Evolutionary conservation across 805 yeast genomes (phyloP).

Genomic region (Kazachstania psychrophila): DNA sequence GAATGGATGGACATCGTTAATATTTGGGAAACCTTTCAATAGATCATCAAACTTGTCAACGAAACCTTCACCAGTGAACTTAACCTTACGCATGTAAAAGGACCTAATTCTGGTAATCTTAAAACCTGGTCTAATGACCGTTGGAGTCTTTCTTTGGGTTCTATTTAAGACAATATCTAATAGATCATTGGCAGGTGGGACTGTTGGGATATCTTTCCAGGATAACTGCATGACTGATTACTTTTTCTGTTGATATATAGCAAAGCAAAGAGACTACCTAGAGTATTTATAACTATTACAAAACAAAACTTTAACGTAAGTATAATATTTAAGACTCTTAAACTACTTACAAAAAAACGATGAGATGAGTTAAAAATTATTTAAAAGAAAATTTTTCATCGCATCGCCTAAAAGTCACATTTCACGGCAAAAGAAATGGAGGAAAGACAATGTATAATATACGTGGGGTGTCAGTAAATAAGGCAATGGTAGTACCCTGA

Average conservation of each 20-base stretch:
- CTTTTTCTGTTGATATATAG: background rate
- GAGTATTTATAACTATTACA: background rate
- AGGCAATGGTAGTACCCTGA: too few species aligned
- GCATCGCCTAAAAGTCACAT: too few species aligned
- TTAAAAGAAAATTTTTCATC: background rate
- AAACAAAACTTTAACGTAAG: too few species aligned
- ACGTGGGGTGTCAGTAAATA: too few species aligned
- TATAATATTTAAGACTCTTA: too few species aligned
- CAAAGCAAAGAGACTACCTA: background rate
- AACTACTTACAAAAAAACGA: too few species aligned
- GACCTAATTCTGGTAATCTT: slow-evolving; percentile 93
- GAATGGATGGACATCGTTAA: slow-evolving; percentile 96
- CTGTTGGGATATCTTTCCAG: slow-evolving; percentile 97
- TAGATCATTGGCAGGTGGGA: slow-evolving; percentile 84
- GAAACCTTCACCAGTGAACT: slow-evolving; percentile 93
- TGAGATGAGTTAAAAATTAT: slow-evolving; percentile 13
- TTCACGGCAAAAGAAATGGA: too few species aligned
- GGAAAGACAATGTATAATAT: too few species aligned
- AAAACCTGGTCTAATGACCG: slow-evolving; percentile 96
- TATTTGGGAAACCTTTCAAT: slow-evolving; percentile 84
- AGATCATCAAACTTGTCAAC: slow-evolving; percentile 84
- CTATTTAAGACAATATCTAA: slow-evolving; percentile 94
- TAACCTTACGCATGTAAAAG: slow-evolving; percentile 96
- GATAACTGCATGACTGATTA: slow-evolving; percentile 72
- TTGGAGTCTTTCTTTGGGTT: slow-evolving; percentile 97